Evolutionary conservation across 352 stramenopile genomes (phyloP).

Genomic region (Plasmopara muralis): DNA sequence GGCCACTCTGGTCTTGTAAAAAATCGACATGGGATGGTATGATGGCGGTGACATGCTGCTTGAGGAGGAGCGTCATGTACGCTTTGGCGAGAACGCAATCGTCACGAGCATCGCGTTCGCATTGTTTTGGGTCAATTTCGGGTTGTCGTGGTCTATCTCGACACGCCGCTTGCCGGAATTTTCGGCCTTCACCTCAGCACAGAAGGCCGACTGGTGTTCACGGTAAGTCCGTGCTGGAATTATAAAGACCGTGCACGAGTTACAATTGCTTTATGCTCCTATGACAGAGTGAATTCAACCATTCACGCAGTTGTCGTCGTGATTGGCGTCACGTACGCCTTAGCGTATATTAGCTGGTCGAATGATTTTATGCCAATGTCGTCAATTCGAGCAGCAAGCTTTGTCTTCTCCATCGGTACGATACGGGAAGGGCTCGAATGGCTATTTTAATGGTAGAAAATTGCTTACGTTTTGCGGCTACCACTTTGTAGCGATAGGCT

Average conservation of each 20-base stretch:
- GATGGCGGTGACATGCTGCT: conserved; percentile 35
- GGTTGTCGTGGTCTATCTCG: conserved; percentile 51
- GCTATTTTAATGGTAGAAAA: not conserved
- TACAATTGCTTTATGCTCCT: not conserved
- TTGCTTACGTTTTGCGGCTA: not conserved
- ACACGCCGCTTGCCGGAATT: conserved; percentile 56
- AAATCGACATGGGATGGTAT: conserved; percentile 27
- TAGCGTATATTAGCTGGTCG: conserved; percentile 58
- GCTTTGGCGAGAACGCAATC: conserved; percentile 52
- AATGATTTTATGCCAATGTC: conserved; percentile 61
- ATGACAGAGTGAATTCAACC: conserved; percentile 67
- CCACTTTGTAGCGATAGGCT: conserved; percentile 50
- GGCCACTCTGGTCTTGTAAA: not conserved
- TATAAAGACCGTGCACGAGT: not conserved
- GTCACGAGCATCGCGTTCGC: conserved; percentile 52
- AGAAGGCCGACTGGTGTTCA: conserved; percentile 81
- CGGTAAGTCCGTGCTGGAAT: conserved; percentile 28
- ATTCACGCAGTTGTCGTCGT: conserved; percentile 65
- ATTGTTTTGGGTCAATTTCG: conserved; percentile 68
- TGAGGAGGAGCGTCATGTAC: conserved; percentile 53
- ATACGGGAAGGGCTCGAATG: not conserved
- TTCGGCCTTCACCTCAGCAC: conserved; percentile 41
- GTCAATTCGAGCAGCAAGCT: conserved; percentile 64
- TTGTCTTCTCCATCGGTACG: conserved; percentile 78
- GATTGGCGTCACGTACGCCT: conserved; percentile 53